phyloP scores from a whole-genome alignment of 2,329 filamentous ascomycete genomes.

The Fusarium nematophilum region DNA sequence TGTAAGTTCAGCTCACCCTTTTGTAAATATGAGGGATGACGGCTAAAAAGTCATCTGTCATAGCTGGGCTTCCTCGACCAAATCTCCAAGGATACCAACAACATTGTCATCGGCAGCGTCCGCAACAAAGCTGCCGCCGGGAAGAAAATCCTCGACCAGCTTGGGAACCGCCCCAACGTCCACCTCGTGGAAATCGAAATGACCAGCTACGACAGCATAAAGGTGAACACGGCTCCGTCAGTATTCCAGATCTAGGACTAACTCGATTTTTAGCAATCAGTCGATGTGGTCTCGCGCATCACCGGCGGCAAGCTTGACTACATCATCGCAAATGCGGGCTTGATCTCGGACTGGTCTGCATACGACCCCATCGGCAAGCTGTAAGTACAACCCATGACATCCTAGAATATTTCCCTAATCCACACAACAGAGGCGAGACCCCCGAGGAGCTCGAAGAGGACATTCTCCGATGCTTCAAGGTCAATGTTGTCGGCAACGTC shows the following conservation, averaged over 20 bases:
- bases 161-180: conserved; percentile 40
- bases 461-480: conserved; percentile 47
- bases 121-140: conserved; percentile 54
- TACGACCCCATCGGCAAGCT: conserved; percentile 7
- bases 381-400: background rate
- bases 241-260: background rate
- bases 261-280: background rate
- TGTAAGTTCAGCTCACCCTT: background rate
- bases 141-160: conserved; percentile 46
- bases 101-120: conserved; percentile 57
- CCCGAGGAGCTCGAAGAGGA: conserved; percentile 10
- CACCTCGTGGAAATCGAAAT: conserved; percentile 17
- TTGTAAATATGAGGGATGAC: too few species aligned
- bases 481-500: conserved; percentile 63
- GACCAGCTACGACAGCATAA: conserved; percentile 17
- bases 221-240: background rate
- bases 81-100: conserved; percentile 55
- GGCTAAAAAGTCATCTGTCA: too few species aligned
- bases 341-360: conserved; percentile 43
- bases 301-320: conserved; percentile 59
- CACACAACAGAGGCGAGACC: too few species aligned
- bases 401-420: too few species aligned
- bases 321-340: conserved; percentile 62
- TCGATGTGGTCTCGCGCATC: conserved; percentile 46
- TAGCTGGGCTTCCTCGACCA: conserved; percentile 51